phyloP scores from a whole-genome alignment of 2,329 filamentous ascomycete species.

The Chaetomium sp. region DNA sequence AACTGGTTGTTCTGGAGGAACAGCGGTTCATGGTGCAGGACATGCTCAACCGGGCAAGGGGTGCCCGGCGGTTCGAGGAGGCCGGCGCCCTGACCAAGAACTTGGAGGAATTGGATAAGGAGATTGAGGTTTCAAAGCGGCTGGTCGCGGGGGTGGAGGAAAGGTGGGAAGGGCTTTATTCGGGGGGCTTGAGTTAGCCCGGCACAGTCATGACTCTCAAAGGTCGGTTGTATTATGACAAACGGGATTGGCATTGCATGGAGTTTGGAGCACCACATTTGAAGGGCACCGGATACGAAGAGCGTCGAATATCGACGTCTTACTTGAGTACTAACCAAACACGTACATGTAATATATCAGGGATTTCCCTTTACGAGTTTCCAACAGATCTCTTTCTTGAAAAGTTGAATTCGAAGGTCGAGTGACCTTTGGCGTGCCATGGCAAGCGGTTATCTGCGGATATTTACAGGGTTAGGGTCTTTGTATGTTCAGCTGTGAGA shows the following conservation, averaged over 20 bases:
- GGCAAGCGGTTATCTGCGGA: background rate
- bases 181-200: constrained; percentile 32
- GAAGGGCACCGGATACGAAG: background rate
- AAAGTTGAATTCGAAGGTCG: background rate
- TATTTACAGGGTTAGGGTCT: constrained; percentile 1
- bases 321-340: background rate
- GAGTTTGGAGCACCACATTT: constrained; percentile 17
- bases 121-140: constrained; percentile 70
- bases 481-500: too few relatives aligned
- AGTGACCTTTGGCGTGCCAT: background rate
- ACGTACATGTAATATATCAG: background rate
- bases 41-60: constrained; percentile 79
- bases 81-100: constrained; percentile 78
- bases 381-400: background rate
- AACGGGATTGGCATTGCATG: constrained; percentile 19
- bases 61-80: constrained; percentile 81
- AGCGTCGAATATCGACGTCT: background rate
- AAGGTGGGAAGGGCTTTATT: constrained; percentile 57
- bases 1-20: constrained; percentile 83
- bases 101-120: constrained; percentile 75
- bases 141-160: constrained; percentile 68
- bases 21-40: constrained; percentile 86
- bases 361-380: background rate
- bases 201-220: background rate
- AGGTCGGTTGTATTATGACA: background rate